Percentiles rank a stretch among this genome's conserved stretches.
Conservation (phyloP, 371 early-diverging fungal genomes). For the Apophysomyces ossiformis region DNA sequence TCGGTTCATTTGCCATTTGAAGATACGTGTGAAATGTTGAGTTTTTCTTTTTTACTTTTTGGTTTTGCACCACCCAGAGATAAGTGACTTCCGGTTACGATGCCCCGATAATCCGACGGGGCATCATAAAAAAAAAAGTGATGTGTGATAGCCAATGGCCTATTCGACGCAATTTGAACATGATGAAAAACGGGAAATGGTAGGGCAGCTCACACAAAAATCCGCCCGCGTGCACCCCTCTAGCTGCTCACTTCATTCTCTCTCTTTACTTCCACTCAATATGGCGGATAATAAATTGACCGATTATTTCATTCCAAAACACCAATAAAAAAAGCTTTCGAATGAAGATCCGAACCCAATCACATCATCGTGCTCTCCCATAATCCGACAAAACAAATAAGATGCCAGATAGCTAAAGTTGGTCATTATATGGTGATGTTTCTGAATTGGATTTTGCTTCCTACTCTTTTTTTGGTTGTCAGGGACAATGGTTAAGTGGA, state of each 20-base stretch:
- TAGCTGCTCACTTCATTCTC: too few species aligned
- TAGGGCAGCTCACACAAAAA: too few species aligned
- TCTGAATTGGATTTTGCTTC: background rate
- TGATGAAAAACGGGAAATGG: background rate
- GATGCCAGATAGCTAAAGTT: too few species aligned
- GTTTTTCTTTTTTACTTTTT: background rate
- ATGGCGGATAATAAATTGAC: constrained; percentile 9
- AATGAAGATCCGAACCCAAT: background rate
- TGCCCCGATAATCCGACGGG: constrained; percentile 9
- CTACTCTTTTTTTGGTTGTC: too few species aligned
- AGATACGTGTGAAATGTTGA: constrained; percentile 6
- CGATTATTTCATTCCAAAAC: background rate
- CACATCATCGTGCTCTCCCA: background rate
- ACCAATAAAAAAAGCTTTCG: background rate
- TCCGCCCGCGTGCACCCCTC: too few species aligned
- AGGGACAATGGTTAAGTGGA: too few species aligned
- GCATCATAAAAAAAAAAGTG: too few species aligned
- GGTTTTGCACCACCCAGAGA: background rate
- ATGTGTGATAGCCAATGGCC: background rate
- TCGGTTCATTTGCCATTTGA: background rate
- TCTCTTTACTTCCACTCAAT: too few species aligned
- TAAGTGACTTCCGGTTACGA: constrained; percentile 7
- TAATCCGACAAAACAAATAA: background rate
- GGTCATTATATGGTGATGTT: background rate
- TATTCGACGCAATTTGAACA: constrained; percentile 6